phyloP scores from a whole-genome alignment of 331 rosid genomes.

The Erythrophleum ivorense region DNA sequence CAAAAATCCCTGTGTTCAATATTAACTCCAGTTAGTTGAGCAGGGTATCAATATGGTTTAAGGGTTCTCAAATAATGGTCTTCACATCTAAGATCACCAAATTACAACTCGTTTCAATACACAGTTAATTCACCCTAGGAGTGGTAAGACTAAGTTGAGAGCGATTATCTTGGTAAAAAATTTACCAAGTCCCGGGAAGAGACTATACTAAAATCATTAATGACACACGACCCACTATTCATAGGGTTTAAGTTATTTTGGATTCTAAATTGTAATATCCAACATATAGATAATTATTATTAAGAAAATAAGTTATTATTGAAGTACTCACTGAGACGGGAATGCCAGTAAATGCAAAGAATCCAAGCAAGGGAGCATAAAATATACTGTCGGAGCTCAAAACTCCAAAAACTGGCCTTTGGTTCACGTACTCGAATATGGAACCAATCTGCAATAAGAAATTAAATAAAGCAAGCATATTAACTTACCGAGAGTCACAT shows the following conservation, averaged over 20 bases:
- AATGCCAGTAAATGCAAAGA: slow-evolving; percentile 84
- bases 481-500: not conserved
- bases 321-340: slow-evolving; percentile 75
- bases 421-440: slow-evolving; percentile 84
- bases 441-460: slow-evolving; percentile 75
- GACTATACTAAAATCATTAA: not conserved
- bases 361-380: slow-evolving; percentile 91
- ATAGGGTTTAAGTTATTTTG: not conserved
- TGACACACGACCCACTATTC: not conserved
- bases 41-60: too few species aligned
- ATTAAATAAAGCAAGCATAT: not conserved
- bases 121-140: not conserved
- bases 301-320: not conserved
- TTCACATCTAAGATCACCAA: not conserved
- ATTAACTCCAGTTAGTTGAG: slow-evolving; percentile 24
- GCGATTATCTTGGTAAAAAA: not conserved
- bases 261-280: not conserved
- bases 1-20: slow-evolving; percentile 65
- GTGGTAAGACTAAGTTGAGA: not conserved
- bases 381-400: slow-evolving; percentile 76
- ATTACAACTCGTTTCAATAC: not conserved
- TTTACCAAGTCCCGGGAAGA: too few species aligned
- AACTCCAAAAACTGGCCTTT: slow-evolving; percentile 84
- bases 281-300: not conserved
- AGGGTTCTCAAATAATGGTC: not conserved